Percentiles rank a stretch among this genome's conserved stretches.
Evolutionary conservation across 2,329 filamentous ascomycete genomes (phyloP).

Genomic region (Pseudopyricularia cyperi): DNA sequence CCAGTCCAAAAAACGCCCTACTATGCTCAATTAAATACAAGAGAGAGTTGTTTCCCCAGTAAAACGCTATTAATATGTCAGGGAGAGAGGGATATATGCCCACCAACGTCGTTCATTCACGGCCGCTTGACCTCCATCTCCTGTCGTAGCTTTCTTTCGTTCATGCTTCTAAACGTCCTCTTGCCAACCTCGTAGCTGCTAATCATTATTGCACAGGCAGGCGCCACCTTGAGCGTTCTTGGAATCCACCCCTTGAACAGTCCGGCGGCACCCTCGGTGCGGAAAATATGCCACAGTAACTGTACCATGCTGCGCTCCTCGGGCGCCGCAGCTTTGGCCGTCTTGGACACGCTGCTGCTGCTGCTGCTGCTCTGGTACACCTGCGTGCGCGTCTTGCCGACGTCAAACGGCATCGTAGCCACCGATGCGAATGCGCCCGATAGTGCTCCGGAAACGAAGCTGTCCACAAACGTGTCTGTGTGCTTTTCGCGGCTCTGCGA

Average conservation of each 20-base stretch:
- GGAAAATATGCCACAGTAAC: slow-evolving; percentile 84
- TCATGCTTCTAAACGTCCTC: slow-evolving; percentile 66
- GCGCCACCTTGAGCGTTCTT: slow-evolving; percentile 84
- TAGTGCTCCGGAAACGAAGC: slow-evolving; percentile 72
- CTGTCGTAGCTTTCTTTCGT: slow-evolving; percentile 32
- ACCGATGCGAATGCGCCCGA: slow-evolving; percentile 80
- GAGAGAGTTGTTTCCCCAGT: background rate
- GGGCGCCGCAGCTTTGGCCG: slow-evolving; percentile 32
- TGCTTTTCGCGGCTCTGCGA: slow-evolving; percentile 58
- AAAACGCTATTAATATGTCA: background rate
- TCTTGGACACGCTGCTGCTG: slow-evolving; percentile 16
- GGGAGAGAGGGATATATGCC: background rate
- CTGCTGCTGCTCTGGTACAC: slow-evolving; percentile 49
- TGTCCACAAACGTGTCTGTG: slow-evolving; percentile 69
- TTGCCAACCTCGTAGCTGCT: slow-evolving; percentile 96
- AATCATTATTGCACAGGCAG: slow-evolving; percentile 98
- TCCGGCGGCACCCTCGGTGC: slow-evolving; percentile 66
- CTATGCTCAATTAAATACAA: background rate
- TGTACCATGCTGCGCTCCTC: slow-evolving; percentile 69
- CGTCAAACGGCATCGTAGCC: slow-evolving; percentile 89
- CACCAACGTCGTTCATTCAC: background rate
- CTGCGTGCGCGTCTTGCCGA: slow-evolving; percentile 92
- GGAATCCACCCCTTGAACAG: slow-evolving; percentile 89
- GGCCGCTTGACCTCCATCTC: slow-evolving; percentile 3
- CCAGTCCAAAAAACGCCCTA: background rate